These are phyloP conservation scores for Pilasporangium apinafurcum DNA, from an alignment of 352 stramenopile genomes.

Conservation along the genomic window DNA sequence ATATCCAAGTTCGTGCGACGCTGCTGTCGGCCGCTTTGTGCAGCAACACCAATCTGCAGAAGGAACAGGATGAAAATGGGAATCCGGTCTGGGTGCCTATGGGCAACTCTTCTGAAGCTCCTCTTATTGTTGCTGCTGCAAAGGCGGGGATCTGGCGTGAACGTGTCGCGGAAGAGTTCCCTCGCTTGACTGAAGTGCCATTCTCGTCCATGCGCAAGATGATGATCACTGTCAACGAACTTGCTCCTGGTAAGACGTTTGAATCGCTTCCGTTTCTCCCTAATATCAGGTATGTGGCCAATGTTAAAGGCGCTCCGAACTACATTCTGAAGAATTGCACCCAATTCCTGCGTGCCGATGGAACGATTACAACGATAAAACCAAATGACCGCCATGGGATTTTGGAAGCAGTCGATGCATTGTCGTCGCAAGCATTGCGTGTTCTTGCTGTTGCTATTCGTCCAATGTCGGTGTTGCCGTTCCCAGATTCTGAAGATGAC, in stretches of 20 bases:
- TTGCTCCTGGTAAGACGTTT: conserved; percentile 21
- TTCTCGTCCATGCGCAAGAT: conserved; percentile 94
- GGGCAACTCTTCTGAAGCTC: conserved; percentile 67
- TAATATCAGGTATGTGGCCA: conserved; percentile 36
- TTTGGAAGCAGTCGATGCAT: conserved; percentile 41
- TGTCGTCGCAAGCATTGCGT: conserved; percentile 67
- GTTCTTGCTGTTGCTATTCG: conserved; percentile 89
- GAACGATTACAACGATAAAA: conserved; percentile 28
- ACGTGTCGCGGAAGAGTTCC: conserved; percentile 33
- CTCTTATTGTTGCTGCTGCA: conserved; percentile 51
- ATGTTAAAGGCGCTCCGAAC: conserved; percentile 67
- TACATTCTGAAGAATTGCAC: conserved; percentile 58
- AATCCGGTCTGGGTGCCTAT: conserved; percentile 37
- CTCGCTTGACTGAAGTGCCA: conserved; percentile 81
- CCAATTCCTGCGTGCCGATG: conserved; percentile 35
- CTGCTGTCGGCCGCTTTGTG: conserved; percentile 55
- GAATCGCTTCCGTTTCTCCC: conserved; percentile 31
- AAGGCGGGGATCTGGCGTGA: conserved; percentile 59
- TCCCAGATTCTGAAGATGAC: conserved; percentile 39
- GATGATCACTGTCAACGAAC: conserved; percentile 83
- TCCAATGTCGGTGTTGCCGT: conserved; percentile 34
- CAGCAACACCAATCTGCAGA: conserved; percentile 62
- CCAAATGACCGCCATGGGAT: conserved; percentile 24
- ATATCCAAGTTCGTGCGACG: conserved; percentile 32
- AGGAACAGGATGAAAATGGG: conserved; percentile 36